These are phyloP conservation scores for Thuidium tamariscinum DNA, from an alignment of 225 moss, liverwort and hornwort genomes.

Conservation along the genomic window DNA sequence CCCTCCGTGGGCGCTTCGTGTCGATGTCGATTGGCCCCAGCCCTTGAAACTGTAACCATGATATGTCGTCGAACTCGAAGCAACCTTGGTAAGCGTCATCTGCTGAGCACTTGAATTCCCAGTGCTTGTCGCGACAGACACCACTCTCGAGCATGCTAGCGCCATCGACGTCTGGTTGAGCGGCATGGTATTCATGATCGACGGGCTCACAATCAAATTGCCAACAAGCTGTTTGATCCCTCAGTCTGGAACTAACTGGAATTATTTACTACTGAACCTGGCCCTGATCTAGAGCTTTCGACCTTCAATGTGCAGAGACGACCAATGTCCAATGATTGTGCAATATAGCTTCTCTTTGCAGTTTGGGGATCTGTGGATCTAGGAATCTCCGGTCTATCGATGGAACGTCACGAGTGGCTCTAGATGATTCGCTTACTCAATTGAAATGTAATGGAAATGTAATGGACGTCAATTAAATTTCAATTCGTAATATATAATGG, in stretches of 20 bases:
- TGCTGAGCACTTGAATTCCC: background rate
- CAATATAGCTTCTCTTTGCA: background rate
- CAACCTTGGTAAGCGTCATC: background rate
- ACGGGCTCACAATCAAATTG: too few species aligned
- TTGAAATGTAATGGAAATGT: too few species aligned
- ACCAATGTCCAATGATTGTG: background rate
- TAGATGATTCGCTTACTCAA: too few species aligned
- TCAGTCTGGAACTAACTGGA: background rate
- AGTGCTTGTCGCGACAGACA: background rate
- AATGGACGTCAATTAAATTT: too few species aligned
- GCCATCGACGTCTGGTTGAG: background rate
- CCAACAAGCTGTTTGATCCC: too few species aligned
- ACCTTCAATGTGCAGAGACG: background rate
- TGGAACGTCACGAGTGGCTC: background rate
- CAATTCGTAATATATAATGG: background rate
- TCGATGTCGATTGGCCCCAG: too few species aligned
- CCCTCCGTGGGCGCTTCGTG: background rate
- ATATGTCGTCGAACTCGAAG: background rate
- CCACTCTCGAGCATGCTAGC: background rate
- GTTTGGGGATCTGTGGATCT: background rate
- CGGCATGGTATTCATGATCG: background rate
- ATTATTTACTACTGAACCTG: background rate
- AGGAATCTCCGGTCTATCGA: background rate
- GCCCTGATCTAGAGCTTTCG: background rate
- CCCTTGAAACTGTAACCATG: background rate